A percentile compares a stretch with the other conserved stretches of the same genome.
These are phyloP conservation scores for Epicoccum nigrum DNA, from an alignment of 2,329 filamentous ascomycete genomes.

Conservation along the genomic window DNA sequence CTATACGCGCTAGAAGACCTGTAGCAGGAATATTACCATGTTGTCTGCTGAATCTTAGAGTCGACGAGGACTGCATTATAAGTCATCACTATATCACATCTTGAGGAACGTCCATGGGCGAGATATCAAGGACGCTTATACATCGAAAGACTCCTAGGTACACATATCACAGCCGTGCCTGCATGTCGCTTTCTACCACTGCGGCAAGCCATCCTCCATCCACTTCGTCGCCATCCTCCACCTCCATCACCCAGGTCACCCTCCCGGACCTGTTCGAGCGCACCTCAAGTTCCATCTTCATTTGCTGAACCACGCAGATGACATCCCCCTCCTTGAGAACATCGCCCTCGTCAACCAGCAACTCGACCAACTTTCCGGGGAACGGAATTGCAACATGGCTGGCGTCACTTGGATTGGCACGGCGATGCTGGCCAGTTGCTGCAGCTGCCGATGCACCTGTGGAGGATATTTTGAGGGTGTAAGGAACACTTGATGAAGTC, in stretches of 20 bases:
- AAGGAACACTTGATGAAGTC: conserved; percentile 46
- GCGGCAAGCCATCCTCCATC: conserved; percentile 61
- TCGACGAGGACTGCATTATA: too few species aligned
- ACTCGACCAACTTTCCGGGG: conserved; percentile 64
- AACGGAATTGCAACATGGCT: conserved; percentile 63
- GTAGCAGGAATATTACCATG: too few species aligned
- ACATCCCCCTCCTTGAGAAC: conserved; percentile 61
- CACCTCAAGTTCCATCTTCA: conserved; percentile 74
- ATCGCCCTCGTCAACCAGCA: conserved; percentile 62
- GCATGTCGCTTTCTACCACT: conserved; percentile 49
- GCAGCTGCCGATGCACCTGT: conserved; percentile 53
- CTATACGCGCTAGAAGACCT: too few species aligned
- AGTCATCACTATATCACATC: too few species aligned
- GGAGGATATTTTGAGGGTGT: conserved; percentile 53
- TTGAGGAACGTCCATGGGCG: too few species aligned
- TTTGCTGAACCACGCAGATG: conserved; percentile 66
- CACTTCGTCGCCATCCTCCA: conserved; percentile 62
- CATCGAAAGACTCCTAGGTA: too few species aligned
- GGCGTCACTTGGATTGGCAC: conserved; percentile 57
- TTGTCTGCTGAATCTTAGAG: too few species aligned
- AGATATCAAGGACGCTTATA: too few species aligned
- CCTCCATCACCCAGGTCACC: conserved; percentile 59
- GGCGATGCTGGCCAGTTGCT: conserved; percentile 51
- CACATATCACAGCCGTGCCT: neutral
- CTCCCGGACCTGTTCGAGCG: conserved; percentile 56